Base-by-base conservation (phyloP, 768 basidiomycete genomes). In the Russula olivacea region DNA sequence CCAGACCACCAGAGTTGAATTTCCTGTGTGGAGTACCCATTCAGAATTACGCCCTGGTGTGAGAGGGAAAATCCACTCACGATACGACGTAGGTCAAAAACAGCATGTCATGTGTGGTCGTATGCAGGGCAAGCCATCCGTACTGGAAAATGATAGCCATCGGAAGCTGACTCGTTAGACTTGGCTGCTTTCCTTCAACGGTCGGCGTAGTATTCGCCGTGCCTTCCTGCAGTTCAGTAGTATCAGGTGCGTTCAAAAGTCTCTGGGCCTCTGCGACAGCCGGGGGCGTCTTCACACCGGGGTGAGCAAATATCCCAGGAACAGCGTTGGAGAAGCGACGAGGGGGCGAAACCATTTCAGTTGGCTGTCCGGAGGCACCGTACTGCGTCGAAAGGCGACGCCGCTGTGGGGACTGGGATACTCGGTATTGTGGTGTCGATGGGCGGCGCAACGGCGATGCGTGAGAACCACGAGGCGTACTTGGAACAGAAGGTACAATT, bases 31-130 rank as follows among this genome's bases (percentile, higher is more conserved):
- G 28, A 61, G 38, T 40, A 8, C 11, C 58, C 19, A 21, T 58
- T 59, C 30, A 49, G 41, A 4, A 48, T 34, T 32, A 59, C 59
- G 32, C 67, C 67, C 53, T 34, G 38, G 21, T 4, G 53, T 48
- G 14, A 23, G 59, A n/a, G 56, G 53, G 32, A 5, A 45, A 55
- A 38, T 58, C 25, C 40, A 81, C 88, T 76, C 70, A 91, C 89
- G 89, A 86, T 55, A 94, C 90, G 28, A 95, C 85, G 75, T 95
- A 96, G 2, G 90, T 90, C 72, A 95, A 82, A 77, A 97, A 91
- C 32, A 94, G 75, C 74, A 96, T 92, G 76, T 95, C 90, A 69
- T 95, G 93, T 1, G 89, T 92, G 17, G 89, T 92, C 43, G 85
- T 85, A 71, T 97, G 94, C 55, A 98, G 74, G 4, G 94, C 94